Conservation (phyloP, 2,329 filamentous ascomycete species). For the Delphinella strobiligena region DNA sequence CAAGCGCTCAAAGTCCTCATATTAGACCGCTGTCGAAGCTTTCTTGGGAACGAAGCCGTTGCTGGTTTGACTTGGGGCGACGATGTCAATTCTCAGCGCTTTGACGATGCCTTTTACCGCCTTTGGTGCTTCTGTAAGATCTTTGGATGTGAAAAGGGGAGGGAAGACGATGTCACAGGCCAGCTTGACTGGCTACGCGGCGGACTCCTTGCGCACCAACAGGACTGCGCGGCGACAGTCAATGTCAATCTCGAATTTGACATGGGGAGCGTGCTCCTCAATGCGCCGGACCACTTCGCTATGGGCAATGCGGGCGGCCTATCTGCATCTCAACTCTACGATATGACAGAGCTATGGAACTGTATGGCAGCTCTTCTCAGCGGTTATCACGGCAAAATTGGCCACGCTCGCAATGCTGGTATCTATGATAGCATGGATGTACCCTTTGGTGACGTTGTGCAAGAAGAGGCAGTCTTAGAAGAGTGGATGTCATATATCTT, state of each 20-base stretch:
- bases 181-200: slow-evolving; percentile 54
- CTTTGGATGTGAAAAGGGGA: slow-evolving; percentile 46
- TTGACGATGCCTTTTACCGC: slow-evolving; percentile 52
- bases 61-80: slow-evolving; percentile 38
- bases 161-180: slow-evolving; percentile 46
- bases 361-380: slow-evolving; percentile 46
- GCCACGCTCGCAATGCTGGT: slow-evolving; percentile 42
- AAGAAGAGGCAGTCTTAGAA: slow-evolving; percentile 43
- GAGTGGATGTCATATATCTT: slow-evolving; percentile 51
- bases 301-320: slow-evolving; percentile 44
- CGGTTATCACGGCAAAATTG: slow-evolving; percentile 41
- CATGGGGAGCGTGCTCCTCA: slow-evolving; percentile 41
- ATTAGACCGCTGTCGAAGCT: slow-evolving; percentile 41
- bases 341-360: slow-evolving; percentile 54
- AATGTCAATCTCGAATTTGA: slow-evolving; percentile 35
- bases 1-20: slow-evolving; percentile 44
- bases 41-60: slow-evolving; percentile 44
- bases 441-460: slow-evolving; percentile 35
- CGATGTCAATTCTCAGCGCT: slow-evolving; percentile 32
- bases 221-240: slow-evolving; percentile 32
- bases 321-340: slow-evolving; percentile 44
- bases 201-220: slow-evolving; percentile 38
- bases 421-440: slow-evolving; percentile 41
- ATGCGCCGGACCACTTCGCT: slow-evolving; percentile 46
- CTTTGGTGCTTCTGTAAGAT: slow-evolving; percentile 55